A percentile compares a stretch with the other conserved stretches of the same genome.
Conservation (phyloP, 1,139 yeast species). For the Suhomyces maxii region DNA sequence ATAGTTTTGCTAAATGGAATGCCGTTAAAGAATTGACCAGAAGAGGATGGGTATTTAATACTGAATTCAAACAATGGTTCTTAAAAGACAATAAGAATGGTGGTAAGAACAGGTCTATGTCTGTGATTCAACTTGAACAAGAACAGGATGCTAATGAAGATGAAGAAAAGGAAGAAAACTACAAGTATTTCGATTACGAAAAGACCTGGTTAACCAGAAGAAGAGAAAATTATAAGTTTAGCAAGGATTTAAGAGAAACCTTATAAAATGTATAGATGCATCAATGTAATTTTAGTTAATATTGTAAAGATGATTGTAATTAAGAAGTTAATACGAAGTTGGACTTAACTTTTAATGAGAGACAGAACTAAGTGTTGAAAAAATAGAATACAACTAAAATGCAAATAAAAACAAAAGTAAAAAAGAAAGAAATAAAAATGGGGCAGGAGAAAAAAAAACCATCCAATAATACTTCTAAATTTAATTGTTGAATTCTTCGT, state of each 20-base stretch:
- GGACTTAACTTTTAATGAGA: too few species aligned
- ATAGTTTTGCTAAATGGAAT: slow-evolving; percentile 56
- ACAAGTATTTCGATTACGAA: slow-evolving; percentile 88
- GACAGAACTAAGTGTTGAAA: too few species aligned
- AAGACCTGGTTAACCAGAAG: slow-evolving; percentile 87
- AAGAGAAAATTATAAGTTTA: slow-evolving; percentile 60
- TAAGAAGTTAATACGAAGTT: too few species aligned
- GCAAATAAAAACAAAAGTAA: too few species aligned
- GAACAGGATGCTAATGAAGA: slow-evolving; percentile 17
- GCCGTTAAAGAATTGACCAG: slow-evolving; percentile 81
- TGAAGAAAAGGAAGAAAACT: slow-evolving; percentile 53
- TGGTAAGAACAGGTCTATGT: slow-evolving; percentile 43
- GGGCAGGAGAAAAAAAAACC: too few species aligned
- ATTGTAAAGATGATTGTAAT: too few species aligned
- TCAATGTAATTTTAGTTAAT: neutral
- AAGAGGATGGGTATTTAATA: slow-evolving; percentile 89
- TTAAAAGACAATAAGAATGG: slow-evolving; percentile 48
- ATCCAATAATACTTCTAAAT: too few species aligned
- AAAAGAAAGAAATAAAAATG: too few species aligned
- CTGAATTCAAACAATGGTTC: slow-evolving; percentile 80
- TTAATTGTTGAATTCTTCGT: too few species aligned
- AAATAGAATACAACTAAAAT: too few species aligned
- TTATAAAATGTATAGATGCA: slow-evolving; percentile 8
- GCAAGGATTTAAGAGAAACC: slow-evolving; percentile 24
- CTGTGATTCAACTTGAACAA: slow-evolving; percentile 37